Base-by-base conservation (phyloP, 2,329 filamentous ascomycete species). In the Fusarium nematophilum region DNA sequence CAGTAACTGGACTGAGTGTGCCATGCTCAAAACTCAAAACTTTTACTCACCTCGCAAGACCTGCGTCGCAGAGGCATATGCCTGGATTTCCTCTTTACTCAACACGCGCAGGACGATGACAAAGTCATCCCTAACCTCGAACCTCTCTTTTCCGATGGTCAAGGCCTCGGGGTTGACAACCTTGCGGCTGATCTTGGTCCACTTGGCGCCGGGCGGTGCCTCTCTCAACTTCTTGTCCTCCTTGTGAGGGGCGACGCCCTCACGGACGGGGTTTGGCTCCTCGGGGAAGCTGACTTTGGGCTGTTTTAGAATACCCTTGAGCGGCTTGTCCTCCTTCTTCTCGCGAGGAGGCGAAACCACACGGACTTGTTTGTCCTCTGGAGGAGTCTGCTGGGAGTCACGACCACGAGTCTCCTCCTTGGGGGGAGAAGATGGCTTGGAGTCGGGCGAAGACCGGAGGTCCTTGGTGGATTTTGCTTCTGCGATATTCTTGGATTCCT, bases 191-290 rank as follows among this genome's bases (percentile, higher is more conserved):
- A 98, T 93, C 78, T 95, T 96, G 39, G 93, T 97, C 93, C 93
- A 97, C 49, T 92, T 86, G 27, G 93, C 93, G 53, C 90, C 91
- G 0, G 88, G 77, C 1, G 90, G 90, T 26, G 92, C 91, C 31
- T 91, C 89, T 68, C 85, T 86, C 38, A 81, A 52, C 71, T 87
- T 88, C 74, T 90, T 88, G 42, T 91, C 88, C 71, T 96, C 92
- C 76, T 96, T 97, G 71, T 96, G 86, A n/a, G 93, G 93, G 2
- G 93, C 93, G 6, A 97, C 94, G 13, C 93, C 94, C 73, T 97
- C 94, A 15, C 93, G 86, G 29, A 96, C 83, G 0, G 92, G 90
- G 64, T 93, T 89, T 1, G 87, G 86, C 59, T 97, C 90, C 70
- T 97, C 93, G 0, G 94, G 94, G 69, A 97, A 98, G 68, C 90